These are phyloP conservation scores for Cryptococcus jaspeensis DNA, from an alignment of 1,284 basidiomycete species.

Conservation along the genomic window DNA sequence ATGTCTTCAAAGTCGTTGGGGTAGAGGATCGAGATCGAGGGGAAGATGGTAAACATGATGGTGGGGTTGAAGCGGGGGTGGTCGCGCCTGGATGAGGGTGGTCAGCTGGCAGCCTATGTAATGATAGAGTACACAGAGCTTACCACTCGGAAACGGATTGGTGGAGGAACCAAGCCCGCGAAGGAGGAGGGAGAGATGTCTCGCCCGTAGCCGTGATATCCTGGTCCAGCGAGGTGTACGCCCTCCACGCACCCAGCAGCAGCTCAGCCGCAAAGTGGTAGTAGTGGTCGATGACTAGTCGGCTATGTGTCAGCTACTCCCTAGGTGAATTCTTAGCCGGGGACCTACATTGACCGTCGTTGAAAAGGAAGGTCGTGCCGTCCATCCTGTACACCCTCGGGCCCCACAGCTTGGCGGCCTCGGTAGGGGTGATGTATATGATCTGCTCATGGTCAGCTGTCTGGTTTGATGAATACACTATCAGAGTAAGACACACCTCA, in stretches of 20 bases:
- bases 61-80: conserved; percentile 47
- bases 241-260: conserved; percentile 67
- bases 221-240: conserved; percentile 58
- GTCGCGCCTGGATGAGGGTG: conserved; percentile 39
- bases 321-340: neutral
- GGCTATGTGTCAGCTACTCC: neutral
- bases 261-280: conserved; percentile 80
- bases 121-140: conserved; percentile 9
- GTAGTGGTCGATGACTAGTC: conserved; percentile 67
- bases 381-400: conserved; percentile 63
- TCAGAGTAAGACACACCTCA: conserved; percentile 58
- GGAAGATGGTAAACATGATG: conserved; percentile 48
- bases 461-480: neutral
- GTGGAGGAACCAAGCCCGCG: conserved; percentile 48
- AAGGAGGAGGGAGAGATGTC: conserved; percentile 39
- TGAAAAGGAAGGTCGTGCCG: conserved; percentile 61
- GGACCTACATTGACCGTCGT: conserved; percentile 51
- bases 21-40: conserved; percentile 61
- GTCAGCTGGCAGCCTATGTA: neutral
- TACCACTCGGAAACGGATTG: conserved; percentile 43
- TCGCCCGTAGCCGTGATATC: conserved; percentile 39
- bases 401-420: conserved; percentile 67
- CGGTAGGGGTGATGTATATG: conserved; percentile 58
- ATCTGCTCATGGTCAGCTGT: conserved; percentile 21
- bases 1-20: conserved; percentile 66